A percentile compares a stretch with the other conserved stretches of the same genome.
Conservation (phyloP, 2,329 filamentous ascomycete species). For the Trichoderma sp. region DNA sequence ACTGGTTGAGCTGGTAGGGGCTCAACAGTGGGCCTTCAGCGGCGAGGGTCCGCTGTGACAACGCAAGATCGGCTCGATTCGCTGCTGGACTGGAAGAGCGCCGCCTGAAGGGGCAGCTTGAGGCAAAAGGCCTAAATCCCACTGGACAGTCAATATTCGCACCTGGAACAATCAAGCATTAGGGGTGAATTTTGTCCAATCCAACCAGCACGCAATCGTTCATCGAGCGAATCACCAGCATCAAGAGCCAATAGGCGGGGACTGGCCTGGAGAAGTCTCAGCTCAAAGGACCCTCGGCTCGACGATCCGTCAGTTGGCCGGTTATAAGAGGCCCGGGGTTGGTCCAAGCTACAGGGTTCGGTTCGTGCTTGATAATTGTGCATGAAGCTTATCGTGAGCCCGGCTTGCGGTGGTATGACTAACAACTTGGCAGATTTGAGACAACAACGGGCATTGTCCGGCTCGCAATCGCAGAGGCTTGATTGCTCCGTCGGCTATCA, state of each 20-base stretch:
- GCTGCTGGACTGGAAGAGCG: not conserved
- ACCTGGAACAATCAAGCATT: not conserved
- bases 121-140: not conserved
- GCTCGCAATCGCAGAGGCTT: not conserved
- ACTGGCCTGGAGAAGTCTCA: not conserved
- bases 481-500: not conserved
- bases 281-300: not conserved
- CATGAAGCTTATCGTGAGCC: constrained; percentile 5
- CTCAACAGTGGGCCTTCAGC: not conserved
- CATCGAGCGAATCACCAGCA: not conserved
- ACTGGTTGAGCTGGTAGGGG: constrained; percentile 2
- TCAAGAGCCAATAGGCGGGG: not conserved
- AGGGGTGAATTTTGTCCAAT: not conserved
- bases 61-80: not conserved
- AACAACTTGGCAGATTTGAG: not conserved
- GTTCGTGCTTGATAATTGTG: not conserved
- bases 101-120: constrained; percentile 6
- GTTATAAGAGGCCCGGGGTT: not conserved
- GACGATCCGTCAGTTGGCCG: not conserved
- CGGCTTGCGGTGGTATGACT: not conserved
- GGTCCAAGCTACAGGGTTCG: not conserved
- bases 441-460: not conserved
- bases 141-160: not conserved
- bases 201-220: constrained; percentile 1
- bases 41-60: constrained; percentile 12